Conservation (phyloP, 768 basidiomycete species). For the Agrocybe chaxingu region DNA sequence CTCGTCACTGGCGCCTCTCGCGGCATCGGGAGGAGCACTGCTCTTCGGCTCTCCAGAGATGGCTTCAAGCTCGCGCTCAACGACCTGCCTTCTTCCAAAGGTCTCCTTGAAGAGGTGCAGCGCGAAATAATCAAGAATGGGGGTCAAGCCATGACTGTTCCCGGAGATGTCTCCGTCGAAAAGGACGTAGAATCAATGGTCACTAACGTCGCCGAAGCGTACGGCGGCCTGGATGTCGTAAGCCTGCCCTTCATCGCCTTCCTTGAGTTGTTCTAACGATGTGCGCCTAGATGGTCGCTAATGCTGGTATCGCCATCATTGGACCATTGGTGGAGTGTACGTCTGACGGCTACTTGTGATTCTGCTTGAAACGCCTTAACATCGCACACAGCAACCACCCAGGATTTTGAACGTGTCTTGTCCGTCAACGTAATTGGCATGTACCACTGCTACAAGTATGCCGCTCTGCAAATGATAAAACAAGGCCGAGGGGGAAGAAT, state of each 20-base stretch:
- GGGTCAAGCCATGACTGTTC: slow-evolving; percentile 11
- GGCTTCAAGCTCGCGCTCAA: slow-evolving; percentile 47
- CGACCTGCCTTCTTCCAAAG: slow-evolving; percentile 30
- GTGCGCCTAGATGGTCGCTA: slow-evolving; percentile 37
- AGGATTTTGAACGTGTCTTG: slow-evolving; percentile 29
- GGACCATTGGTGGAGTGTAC: slow-evolving; percentile 23
- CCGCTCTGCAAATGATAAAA: slow-evolving; percentile 38
- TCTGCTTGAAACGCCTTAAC: neutral
- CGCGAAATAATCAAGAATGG: slow-evolving; percentile 27
- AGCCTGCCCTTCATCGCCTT: slow-evolving; percentile 10
- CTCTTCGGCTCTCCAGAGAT: slow-evolving; percentile 41
- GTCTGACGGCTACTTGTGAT: neutral
- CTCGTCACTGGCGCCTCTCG: slow-evolving; percentile 34
- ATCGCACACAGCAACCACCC: slow-evolving; percentile 17
- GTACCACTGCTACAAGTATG: slow-evolving; percentile 39
- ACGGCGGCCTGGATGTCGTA: slow-evolving; percentile 48
- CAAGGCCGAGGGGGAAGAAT: slow-evolving; percentile 43
- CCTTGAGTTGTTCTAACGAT: neutral
- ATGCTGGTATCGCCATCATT: slow-evolving; percentile 32
- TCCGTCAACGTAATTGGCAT: slow-evolving; percentile 32
- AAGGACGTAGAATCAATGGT: slow-evolving; percentile 40
- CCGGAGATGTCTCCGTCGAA: slow-evolving; percentile 41
- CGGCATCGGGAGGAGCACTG: slow-evolving; percentile 49
- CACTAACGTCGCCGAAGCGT: slow-evolving; percentile 22
- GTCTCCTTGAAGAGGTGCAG: slow-evolving; percentile 23